These are phyloP conservation scores for Misopates orontium DNA, from an alignment of 257 asterid species.

Conservation along the genomic window DNA sequence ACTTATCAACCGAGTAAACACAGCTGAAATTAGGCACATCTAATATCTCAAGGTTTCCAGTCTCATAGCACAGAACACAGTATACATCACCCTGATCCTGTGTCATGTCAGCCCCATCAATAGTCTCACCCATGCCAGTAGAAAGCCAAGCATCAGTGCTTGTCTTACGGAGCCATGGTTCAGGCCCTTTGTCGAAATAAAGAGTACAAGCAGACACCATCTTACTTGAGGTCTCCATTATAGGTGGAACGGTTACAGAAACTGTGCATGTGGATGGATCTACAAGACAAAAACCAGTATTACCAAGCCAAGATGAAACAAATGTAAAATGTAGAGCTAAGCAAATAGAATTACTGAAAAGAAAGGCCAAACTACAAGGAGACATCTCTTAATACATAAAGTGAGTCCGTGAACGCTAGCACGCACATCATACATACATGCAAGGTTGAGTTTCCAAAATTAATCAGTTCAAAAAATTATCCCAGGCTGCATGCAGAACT, in stretches of 20 bases:
- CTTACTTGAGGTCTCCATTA: conserved; percentile 59
- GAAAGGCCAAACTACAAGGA: conserved; percentile 11
- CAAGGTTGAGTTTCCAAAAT: conserved; percentile 1
- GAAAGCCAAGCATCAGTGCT: conserved; percentile 99
- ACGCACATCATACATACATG: not conserved
- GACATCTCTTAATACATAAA: conserved; percentile 1
- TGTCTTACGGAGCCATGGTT: conserved; percentile 94
- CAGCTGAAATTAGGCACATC: conserved; percentile 84
- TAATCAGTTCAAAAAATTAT: too few species aligned
- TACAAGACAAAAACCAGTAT: conserved; percentile 39
- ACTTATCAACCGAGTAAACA: conserved; percentile 72
- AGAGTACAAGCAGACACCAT: conserved; percentile 80
- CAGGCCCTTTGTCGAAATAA: conserved; percentile 90
- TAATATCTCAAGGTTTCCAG: conserved; percentile 79
- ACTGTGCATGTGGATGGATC: conserved; percentile 90
- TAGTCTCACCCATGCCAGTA: conserved; percentile 82
- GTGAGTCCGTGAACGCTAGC: not conserved
- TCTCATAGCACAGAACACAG: conserved; percentile 77
- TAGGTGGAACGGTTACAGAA: conserved; percentile 66
- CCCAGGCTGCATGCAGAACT: not conserved
- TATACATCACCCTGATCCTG: conserved; percentile 94
- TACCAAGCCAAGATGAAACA: conserved; percentile 20
- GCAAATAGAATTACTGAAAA: conserved; percentile 16
- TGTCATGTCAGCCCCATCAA: conserved; percentile 76
- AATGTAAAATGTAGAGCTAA: not conserved